Percentiles rank a stretch among this genome's conserved stretches.
phyloP scores from a whole-genome alignment of 2,329 filamentous ascomycete genomes.

The Colletotrichum spinosum region DNA sequence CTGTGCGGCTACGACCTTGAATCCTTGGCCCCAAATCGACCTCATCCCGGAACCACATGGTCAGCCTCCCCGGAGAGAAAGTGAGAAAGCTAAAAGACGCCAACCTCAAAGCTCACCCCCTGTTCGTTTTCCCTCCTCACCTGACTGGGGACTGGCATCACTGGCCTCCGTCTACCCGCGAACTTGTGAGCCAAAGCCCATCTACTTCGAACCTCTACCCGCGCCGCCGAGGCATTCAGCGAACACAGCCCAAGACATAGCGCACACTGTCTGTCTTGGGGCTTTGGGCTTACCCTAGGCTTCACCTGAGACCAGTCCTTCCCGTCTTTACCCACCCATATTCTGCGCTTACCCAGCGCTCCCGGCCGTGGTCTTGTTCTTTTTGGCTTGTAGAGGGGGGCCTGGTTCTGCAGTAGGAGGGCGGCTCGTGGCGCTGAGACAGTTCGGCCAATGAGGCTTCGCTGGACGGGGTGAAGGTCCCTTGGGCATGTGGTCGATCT shows the following conservation, averaged over 20 bases:
- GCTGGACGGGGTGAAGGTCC: neutral
- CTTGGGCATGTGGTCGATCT: conserved; percentile 29
- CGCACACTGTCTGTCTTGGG: neutral
- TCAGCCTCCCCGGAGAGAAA: conserved; percentile 15
- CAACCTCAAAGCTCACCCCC: conserved; percentile 12
- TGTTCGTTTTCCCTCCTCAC: conserved; percentile 10
- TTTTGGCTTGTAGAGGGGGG: neutral
- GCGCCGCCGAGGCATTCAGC: conserved; percentile 14
- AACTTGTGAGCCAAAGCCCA: neutral
- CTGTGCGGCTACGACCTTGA: conserved; percentile 17
- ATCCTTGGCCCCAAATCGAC: conserved; percentile 12
- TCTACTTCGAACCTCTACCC: neutral
- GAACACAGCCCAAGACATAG: neutral
- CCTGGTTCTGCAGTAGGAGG: neutral
- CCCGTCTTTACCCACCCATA: neutral
- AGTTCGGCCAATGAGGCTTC: conserved; percentile 16
- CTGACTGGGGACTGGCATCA: conserved; percentile 36
- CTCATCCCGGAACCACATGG: conserved; percentile 31
- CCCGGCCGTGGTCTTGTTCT: neutral
- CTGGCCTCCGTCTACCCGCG: conserved; percentile 21
- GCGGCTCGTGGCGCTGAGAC: conserved; percentile 34
- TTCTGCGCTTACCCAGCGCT: neutral
- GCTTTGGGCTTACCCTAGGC: neutral
- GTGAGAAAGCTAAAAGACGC: conserved; percentile 14
- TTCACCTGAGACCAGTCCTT: conserved; percentile 11